Base-by-base conservation (phyloP, 768 basidiomycete genomes). In the Collybia nuda region DNA sequence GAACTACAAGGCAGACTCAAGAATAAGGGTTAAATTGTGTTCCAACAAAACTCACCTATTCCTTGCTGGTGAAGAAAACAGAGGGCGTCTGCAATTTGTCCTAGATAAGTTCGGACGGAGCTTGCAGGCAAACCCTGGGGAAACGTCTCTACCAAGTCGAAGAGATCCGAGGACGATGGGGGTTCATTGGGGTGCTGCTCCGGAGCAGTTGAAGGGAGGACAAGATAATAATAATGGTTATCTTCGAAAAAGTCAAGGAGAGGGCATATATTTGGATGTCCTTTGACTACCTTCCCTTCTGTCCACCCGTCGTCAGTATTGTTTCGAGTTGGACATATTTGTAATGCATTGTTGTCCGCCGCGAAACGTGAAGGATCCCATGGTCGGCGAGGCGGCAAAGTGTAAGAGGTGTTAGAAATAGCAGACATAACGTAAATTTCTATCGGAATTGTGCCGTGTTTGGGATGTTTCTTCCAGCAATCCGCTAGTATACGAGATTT, bases 401-500 rank as follows among this genome's bases (percentile, higher is more conserved):
- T 76, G 67, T 92, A 92, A 21, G 85, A 77, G 3, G 84, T 89
- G 55, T 86, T 81, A 42, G 91, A 93, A 67, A 93, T 86, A 41
- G 89, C 84, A 51, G 90, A 90, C 91, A 93, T 90, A 63, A 93
- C 90, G 64, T 89, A 90, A 21, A 96, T 96, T 72, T 99, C 97
- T 73, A 98, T 96, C 14, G 97, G 96, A 61, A 98, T 97, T 6
- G 97, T 97, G 50, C 96, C 96, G 66, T 90, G 82, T 54, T 87
- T 83, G 38, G 90, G 89, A 66, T 99, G 96, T 62, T 90, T 91
- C 75, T 98, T 98, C 97, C 97, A 99, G 68, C 96, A 98, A 72
- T 99, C 96, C 24, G 96, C 96, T 46, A 99, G 80, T 52, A 99
- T 99, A 45, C 97, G 90, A 41, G 92, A 94, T 69, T 98, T 98